These are phyloP conservation scores for Selenicereus undatus DNA, from an alignment of 148 eudicot genomes.

Conservation along the genomic window DNA sequence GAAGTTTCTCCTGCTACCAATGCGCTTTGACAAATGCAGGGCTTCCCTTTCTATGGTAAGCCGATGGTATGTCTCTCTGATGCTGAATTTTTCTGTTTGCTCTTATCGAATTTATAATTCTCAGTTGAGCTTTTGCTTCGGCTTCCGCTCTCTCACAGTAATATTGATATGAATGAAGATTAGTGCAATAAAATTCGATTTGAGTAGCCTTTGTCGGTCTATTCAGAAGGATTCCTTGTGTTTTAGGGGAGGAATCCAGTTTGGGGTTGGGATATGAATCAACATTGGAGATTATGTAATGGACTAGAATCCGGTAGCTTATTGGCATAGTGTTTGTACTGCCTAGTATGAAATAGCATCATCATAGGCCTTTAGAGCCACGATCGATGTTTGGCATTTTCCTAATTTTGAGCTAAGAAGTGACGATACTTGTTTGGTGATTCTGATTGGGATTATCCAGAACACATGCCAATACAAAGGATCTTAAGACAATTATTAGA, in stretches of 20 bases:
- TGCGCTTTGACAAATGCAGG: constrained; percentile 94
- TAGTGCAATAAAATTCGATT: background rate
- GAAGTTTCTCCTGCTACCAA: constrained; percentile 75
- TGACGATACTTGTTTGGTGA: background rate
- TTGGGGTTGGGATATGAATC: background rate
- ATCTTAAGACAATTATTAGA: too few species aligned
- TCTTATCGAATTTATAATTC: background rate
- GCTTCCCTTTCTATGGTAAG: constrained; percentile 92
- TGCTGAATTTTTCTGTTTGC: background rate
- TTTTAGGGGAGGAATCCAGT: background rate
- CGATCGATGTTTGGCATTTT: background rate
- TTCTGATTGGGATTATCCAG: background rate
- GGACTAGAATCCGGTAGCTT: background rate
- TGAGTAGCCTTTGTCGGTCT: background rate
- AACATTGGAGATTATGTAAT: background rate
- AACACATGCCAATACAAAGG: too few species aligned
- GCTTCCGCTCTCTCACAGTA: background rate
- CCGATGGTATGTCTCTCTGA: constrained; percentile 57
- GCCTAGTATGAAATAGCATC: background rate
- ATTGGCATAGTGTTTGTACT: background rate
- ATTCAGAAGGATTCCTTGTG: background rate
- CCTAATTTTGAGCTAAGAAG: background rate
- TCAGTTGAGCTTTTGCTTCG: background rate
- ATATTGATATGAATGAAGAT: background rate
- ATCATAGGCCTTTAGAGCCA: background rate